Conservation (phyloP, 192 early-diverging fungal genomes). For the Backusella tuberculispora region DNA sequence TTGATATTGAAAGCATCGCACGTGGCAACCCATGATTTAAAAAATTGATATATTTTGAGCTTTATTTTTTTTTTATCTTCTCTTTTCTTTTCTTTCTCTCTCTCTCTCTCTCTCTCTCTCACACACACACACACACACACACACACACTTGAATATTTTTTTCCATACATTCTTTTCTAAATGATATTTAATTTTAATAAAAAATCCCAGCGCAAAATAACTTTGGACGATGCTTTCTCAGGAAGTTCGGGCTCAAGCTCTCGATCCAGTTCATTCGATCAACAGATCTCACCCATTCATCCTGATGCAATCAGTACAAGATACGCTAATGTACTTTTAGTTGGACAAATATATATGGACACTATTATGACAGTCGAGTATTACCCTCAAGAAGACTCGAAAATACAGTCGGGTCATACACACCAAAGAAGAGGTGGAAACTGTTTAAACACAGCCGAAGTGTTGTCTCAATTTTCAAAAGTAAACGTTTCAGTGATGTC, state of each 20-base stretch:
- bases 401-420: slow-evolving; percentile 56
- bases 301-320: neutral
- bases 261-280: slow-evolving; percentile 16
- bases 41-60: neutral
- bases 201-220: neutral
- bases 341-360: slow-evolving; percentile 65
- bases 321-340: slow-evolving; percentile 36
- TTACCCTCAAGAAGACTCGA: slow-evolving; percentile 65
- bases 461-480: slow-evolving; percentile 55
- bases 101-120: neutral
- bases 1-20: neutral
- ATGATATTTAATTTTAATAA: slow-evolving; percentile 7
- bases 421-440: slow-evolving; percentile 72
- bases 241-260: neutral
- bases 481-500: slow-evolving; percentile 53
- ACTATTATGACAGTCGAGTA: slow-evolving; percentile 63
- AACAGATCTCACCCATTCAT: slow-evolving; percentile 11
- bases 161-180: neutral
- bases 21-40: neutral
- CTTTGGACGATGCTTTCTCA: neutral
- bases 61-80: neutral
- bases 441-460: slow-evolving; percentile 57
- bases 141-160: too few species aligned
- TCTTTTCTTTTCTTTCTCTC: neutral
- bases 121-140: neutral